Conservation (phyloP, 352 stramenopile species). For the Phytophthora syringae region DNA sequence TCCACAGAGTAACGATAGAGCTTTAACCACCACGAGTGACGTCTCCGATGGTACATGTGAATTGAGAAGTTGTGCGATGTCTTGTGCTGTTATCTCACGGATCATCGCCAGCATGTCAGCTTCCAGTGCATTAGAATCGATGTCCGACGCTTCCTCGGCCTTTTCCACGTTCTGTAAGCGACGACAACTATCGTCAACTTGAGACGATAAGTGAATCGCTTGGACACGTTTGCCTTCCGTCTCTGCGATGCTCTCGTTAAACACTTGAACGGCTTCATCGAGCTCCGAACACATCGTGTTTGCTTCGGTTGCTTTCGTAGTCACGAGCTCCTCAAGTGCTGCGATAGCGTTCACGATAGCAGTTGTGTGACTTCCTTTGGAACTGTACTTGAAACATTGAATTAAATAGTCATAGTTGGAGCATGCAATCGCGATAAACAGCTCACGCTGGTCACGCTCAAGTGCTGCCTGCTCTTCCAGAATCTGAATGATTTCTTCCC, state of each 20-base stretch:
- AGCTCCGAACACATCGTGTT: constrained; percentile 31
- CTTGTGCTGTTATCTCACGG: constrained; percentile 71
- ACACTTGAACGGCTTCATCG: constrained; percentile 48
- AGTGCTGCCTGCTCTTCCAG: constrained; percentile 53
- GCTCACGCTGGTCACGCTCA: constrained; percentile 54
- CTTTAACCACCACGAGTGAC: constrained; percentile 72
- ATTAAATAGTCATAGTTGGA: constrained; percentile 73
- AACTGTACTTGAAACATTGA: constrained; percentile 49
- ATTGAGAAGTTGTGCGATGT: constrained; percentile 76
- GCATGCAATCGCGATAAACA: constrained; percentile 75
- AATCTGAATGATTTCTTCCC: constrained; percentile 45
- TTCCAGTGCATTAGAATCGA: constrained; percentile 64
- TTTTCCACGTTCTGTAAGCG: constrained; percentile 61
- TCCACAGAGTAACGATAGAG: constrained; percentile 74
- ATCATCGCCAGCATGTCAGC: constrained; percentile 67
- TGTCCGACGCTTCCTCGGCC: constrained; percentile 52
- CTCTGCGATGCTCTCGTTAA: constrained; percentile 80
- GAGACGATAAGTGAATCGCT: constrained; percentile 49
- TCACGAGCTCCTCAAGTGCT: constrained; percentile 29
- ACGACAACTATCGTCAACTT: constrained; percentile 60
- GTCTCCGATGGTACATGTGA: constrained; percentile 54
- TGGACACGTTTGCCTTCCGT: constrained; percentile 67
- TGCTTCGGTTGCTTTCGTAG: constrained; percentile 26
- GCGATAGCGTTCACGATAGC: constrained; percentile 19
- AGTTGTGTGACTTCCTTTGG: constrained; percentile 17